phyloP scores from a whole-genome alignment of 2,329 filamentous ascomycete genomes.

The Fusarium aywerte region DNA sequence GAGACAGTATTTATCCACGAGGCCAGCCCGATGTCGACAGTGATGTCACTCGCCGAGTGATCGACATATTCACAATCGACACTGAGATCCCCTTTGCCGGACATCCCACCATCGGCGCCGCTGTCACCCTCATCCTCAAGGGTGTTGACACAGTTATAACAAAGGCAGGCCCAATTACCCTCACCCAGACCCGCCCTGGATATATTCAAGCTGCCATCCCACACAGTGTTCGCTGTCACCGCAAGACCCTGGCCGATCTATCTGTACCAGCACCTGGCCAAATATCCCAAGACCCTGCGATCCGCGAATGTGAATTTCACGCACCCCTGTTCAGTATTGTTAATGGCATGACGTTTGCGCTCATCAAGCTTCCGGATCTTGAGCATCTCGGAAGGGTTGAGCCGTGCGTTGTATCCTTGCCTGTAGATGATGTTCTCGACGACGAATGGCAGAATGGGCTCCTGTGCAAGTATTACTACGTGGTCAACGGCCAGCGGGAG shows the following conservation, averaged over 20 bases:
- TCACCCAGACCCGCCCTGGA: slow-evolving; percentile 53
- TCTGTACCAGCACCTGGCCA: slow-evolving; percentile 37
- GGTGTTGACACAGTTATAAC: slow-evolving; percentile 59
- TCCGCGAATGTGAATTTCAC: slow-evolving; percentile 52
- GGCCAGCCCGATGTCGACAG: slow-evolving; percentile 45
- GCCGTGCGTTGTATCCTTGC: slow-evolving; percentile 50
- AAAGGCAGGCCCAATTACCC: slow-evolving; percentile 66
- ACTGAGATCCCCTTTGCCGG: slow-evolving; percentile 70
- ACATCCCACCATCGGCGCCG: slow-evolving; percentile 69
- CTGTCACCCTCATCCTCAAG: slow-evolving; percentile 59
- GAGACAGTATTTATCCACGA: slow-evolving; percentile 72
- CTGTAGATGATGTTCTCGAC: slow-evolving; percentile 56
- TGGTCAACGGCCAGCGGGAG: slow-evolving; percentile 52
- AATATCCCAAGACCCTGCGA: slow-evolving; percentile 45
- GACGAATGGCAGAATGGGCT: slow-evolving; percentile 66
- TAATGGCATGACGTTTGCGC: slow-evolving; percentile 78
- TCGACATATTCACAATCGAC: slow-evolving; percentile 69
- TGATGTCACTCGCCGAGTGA: slow-evolving; percentile 51
- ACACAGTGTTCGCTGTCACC: slow-evolving; percentile 73
- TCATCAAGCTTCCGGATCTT: slow-evolving; percentile 69
- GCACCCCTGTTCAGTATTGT: slow-evolving; percentile 71
- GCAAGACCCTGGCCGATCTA: slow-evolving; percentile 52
- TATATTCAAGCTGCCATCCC: slow-evolving; percentile 72
- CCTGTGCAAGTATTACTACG: slow-evolving; percentile 69
- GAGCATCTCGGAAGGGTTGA: slow-evolving; percentile 63